Conservation (phyloP, 1,284 basidiomycete genomes). For the Puccinia coronata region DNA sequence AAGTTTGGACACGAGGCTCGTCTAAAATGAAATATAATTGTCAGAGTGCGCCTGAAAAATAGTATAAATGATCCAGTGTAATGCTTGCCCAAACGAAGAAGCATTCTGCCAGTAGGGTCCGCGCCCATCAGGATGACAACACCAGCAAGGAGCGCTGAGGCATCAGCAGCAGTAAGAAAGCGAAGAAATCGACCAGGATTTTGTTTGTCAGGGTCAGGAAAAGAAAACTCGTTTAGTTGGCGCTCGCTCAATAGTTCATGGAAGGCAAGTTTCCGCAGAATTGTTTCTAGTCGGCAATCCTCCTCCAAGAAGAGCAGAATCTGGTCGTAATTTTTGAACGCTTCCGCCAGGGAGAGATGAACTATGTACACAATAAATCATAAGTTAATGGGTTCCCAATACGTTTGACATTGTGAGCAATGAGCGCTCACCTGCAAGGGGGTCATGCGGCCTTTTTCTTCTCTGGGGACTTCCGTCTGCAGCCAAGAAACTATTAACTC, state of each 20-base stretch:
- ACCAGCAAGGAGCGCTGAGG: slow-evolving; percentile 23
- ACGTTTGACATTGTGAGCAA: background rate
- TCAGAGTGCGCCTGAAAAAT: background rate
- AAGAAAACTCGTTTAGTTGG: slow-evolving; percentile 14
- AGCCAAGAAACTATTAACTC: background rate
- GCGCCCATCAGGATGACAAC: slow-evolving; percentile 30
- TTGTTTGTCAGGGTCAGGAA: slow-evolving; percentile 15
- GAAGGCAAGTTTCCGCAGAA: background rate
- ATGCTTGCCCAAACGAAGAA: slow-evolving; percentile 21
- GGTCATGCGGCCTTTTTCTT: background rate
- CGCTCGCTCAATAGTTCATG: slow-evolving; percentile 24
- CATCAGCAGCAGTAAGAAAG: slow-evolving; percentile 29
- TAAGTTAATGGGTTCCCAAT: background rate
- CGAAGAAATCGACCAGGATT: slow-evolving; percentile 34
- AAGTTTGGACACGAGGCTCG: slow-evolving; percentile 10
- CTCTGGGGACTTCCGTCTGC: slow-evolving; percentile 15
- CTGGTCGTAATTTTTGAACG: slow-evolving; percentile 22
- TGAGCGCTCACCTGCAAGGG: background rate
- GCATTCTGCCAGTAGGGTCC: slow-evolving; percentile 18
- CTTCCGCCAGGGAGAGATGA: slow-evolving; percentile 20
- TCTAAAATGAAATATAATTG: background rate
- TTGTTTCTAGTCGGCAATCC: slow-evolving; percentile 8
- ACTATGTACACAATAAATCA: background rate
- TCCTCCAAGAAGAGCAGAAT: slow-evolving; percentile 12
- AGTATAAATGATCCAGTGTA: background rate